phyloP scores from a whole-genome alignment of 805 yeast species.

The Hyphopichia homilentoma region DNA sequence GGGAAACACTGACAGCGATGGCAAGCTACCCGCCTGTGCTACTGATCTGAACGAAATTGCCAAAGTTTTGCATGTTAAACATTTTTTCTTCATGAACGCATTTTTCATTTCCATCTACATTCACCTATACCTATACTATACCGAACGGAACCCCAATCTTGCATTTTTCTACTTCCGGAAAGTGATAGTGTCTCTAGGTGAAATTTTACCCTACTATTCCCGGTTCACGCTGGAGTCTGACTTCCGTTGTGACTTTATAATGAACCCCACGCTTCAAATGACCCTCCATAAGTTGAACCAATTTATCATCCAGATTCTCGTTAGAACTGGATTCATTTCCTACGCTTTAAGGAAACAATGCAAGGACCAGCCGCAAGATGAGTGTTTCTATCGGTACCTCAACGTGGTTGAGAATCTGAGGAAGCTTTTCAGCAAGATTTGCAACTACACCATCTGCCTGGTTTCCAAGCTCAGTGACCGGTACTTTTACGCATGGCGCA shows the following conservation, averaged over 20 bases:
- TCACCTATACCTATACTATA: slow-evolving; percentile 32
- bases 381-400: slow-evolving; percentile 1
- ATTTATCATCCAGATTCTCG: slow-evolving; percentile 11
- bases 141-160: slow-evolving; percentile 21
- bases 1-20: slow-evolving; percentile 4
- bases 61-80: slow-evolving; percentile 9
- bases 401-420: slow-evolving; percentile 1
- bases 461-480: slow-evolving; percentile 13
- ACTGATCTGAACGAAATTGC: slow-evolving; percentile 5
- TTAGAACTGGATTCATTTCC: slow-evolving; percentile 8
- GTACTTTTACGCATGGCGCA: slow-evolving; percentile 59
- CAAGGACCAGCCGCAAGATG: background rate
- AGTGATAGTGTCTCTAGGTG: slow-evolving; percentile 15
- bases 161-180: slow-evolving; percentile 26
- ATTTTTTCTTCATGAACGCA: slow-evolving; percentile 15
- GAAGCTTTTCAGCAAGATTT: background rate
- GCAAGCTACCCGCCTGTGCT: no score
- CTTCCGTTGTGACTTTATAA: slow-evolving; percentile 24
- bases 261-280: slow-evolving; percentile 24
- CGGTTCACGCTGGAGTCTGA: slow-evolving; percentile 16
- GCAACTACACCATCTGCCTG: background rate
- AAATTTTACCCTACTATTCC: slow-evolving; percentile 19
- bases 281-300: slow-evolving; percentile 33
- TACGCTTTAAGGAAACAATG: slow-evolving; percentile 1
- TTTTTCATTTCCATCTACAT: slow-evolving; percentile 29